Percentiles rank a stretch among this genome's conserved stretches.
Conservation (phyloP, 208 protist genomes). For the Angomonas ambiguus region DNA sequence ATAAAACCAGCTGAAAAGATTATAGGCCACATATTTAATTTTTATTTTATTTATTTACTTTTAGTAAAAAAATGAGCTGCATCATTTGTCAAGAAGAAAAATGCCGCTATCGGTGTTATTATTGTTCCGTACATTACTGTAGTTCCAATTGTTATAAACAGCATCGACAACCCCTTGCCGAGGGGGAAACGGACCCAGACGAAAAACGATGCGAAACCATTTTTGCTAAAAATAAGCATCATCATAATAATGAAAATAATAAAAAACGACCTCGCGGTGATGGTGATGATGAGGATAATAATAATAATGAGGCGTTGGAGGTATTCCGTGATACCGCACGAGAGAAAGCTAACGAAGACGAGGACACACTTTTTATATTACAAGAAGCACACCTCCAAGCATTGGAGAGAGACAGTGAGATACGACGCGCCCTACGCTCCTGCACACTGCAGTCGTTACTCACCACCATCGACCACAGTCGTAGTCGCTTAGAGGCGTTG, state of each 20-base stretch:
- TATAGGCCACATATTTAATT: too few relatives aligned
- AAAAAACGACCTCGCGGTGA: too few relatives aligned
- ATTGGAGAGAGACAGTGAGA: slow-evolving; percentile 29
- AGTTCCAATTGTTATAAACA: slow-evolving; percentile 47
- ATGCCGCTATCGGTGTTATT: slow-evolving; percentile 50
- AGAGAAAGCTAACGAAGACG: slow-evolving; percentile 1
- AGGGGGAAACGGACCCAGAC: too few relatives aligned
- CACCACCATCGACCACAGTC: slow-evolving; percentile 59
- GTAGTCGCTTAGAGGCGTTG: slow-evolving; percentile 67
- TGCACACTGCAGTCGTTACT: slow-evolving; percentile 59
- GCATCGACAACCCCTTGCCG: background rate
- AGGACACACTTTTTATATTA: slow-evolving; percentile 39
- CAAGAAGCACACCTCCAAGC: slow-evolving; percentile 56
- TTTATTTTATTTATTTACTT: too few relatives aligned
- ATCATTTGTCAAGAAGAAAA: slow-evolving; percentile 38
- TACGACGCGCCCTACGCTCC: slow-evolving; percentile 50
- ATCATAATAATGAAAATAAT: background rate
- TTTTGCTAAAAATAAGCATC: too few relatives aligned
- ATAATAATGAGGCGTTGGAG: too few relatives aligned
- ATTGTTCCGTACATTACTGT: slow-evolving; percentile 61
- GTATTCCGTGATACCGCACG: background rate
- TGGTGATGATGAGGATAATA: background rate
- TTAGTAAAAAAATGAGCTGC: slow-evolving; percentile 68
- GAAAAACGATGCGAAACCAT: too few relatives aligned
- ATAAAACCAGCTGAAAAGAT: too few relatives aligned